phyloP scores from a whole-genome alignment of 371 early-diverging fungal species.

The Nematocida ironsii region DNA sequence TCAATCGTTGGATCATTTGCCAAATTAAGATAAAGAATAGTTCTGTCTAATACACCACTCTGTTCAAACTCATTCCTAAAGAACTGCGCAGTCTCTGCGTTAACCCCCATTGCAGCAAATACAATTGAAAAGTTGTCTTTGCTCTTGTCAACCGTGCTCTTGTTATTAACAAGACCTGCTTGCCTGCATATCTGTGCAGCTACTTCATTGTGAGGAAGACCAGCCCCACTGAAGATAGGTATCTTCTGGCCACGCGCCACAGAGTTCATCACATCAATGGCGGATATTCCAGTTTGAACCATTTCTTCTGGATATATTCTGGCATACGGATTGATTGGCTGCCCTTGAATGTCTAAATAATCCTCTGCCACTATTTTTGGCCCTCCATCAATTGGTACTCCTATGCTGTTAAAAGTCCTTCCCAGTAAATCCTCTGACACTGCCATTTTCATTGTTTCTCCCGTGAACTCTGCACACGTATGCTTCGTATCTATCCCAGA shows the following conservation, averaged over 20 bases:
- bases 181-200: slow-evolving; percentile 99
- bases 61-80: slow-evolving; percentile 99
- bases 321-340: slow-evolving; percentile 96
- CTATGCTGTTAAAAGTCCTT: slow-evolving; percentile 97
- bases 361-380: slow-evolving; percentile 97
- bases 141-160: slow-evolving; percentile 90
- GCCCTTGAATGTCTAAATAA: slow-evolving; percentile 87
- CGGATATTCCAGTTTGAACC: slow-evolving; percentile 99
- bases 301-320: slow-evolving; percentile 99
- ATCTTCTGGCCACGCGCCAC: slow-evolving; percentile 99
- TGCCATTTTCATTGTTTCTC: slow-evolving; percentile 90
- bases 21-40: slow-evolving; percentile 96
- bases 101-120: slow-evolving; percentile 99
- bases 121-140: slow-evolving; percentile 99
- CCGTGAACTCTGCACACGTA: slow-evolving; percentile 92
- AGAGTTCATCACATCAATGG: slow-evolving; percentile 99
- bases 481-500: slow-evolving; percentile 92
- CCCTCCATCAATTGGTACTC: slow-evolving; percentile 95
- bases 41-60: slow-evolving; percentile 96
- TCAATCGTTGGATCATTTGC: slow-evolving; percentile 99
- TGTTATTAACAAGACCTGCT: slow-evolving; percentile 93
- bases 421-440: slow-evolving; percentile 99
- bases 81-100: slow-evolving; percentile 99
- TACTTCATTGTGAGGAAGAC: slow-evolving; percentile 98
- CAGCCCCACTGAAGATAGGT: slow-evolving; percentile 98